Conservation (phyloP, 2,329 filamentous ascomycete genomes). For the Pyrenochaeta sp. region DNA sequence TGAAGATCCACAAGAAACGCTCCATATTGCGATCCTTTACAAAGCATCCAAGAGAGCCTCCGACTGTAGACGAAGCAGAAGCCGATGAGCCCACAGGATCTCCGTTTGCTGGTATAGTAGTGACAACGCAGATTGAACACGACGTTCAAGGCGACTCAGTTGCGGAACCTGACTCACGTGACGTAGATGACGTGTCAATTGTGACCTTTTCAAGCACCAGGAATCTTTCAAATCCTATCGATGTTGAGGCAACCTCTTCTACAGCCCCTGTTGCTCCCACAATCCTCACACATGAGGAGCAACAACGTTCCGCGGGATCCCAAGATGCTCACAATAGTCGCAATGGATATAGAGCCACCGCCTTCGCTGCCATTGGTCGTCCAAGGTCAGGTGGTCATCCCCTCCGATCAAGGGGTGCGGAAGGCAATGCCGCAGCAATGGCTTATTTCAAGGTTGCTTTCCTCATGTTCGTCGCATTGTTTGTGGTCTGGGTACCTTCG, state of each 20-base stretch:
- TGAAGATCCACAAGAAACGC: conserved; percentile 72
- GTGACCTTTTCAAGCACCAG: conserved; percentile 40
- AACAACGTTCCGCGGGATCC: conserved; percentile 5
- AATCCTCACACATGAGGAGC: neutral
- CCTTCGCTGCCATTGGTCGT: conserved; percentile 9
- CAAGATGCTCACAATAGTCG: conserved; percentile 1
- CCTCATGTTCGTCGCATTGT: conserved; percentile 74
- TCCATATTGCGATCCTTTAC: conserved; percentile 55
- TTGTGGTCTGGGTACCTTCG: conserved; percentile 79
- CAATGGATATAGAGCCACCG: conserved; percentile 15
- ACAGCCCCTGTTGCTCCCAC: neutral
- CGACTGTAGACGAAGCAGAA: conserved; percentile 2
- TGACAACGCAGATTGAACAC: conserved; percentile 70
- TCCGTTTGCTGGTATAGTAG: conserved; percentile 52
- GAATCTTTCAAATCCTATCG: conserved; percentile 8
- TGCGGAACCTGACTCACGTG: conserved; percentile 8
- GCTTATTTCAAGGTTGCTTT: conserved; percentile 74
- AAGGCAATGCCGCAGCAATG: conserved; percentile 65
- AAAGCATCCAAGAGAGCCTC: conserved; percentile 11
- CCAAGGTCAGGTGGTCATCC: conserved; percentile 1
- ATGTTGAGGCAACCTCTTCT: neutral
- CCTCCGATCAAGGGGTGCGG: conserved; percentile 4
- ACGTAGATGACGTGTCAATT: conserved; percentile 28
- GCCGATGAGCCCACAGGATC: conserved; percentile 47
- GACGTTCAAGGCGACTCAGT: conserved; percentile 55